Evolutionary conservation across 148 eudicot species (phyloP), one percentile per base, ranked within the genome.

Genomic region (Rhododendron kiyosumense): DNA sequence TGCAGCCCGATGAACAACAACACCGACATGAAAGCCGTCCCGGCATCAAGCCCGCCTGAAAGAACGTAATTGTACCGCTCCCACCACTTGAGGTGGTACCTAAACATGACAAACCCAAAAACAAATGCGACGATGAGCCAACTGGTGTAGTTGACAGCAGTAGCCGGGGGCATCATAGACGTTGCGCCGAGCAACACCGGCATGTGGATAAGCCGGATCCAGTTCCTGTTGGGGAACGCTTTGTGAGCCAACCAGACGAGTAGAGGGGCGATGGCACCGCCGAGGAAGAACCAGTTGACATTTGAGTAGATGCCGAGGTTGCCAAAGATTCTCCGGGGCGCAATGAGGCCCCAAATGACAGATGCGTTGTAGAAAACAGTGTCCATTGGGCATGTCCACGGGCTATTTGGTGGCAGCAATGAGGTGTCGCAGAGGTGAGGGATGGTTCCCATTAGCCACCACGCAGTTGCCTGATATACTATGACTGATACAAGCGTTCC

Each of bases 11-110:
- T 78, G 83, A 93, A 94, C 61, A 94, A 36, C 83, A 92, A 88
- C 6, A 95, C 85, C 0, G 96, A 88, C 92, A 94, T 89, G 77
- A 94, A 94, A 9, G 96, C 96, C 0, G 96, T 92, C 4, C 96
- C 96, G 0, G 95, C 94, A 82, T 93, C 98, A 7, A 95, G 89
- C 3, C 97, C 98, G 15, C 96, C 96, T 0, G 98, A 94, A 34
- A 94, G 71, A 41, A 94, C 86, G 74, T 94, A 94, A 61, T 94
- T 94, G 83, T 94, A 90, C 0, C 93, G 84, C 54, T 89, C 90
- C 94, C 65, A 91, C 88, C 85, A 88, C 81, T 89, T 91, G 52
- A 32, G 28, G 3, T 17, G 10, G 54, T 87, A 89, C 88, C 91
- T 89, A 46, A 49, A 95, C 17, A 94, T 41, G 4, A 92, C 92